Percentiles rank a stretch among this genome's conserved stretches.
Conservation (phyloP, 345 rosid genomes). For the Carallia brachiata region DNA sequence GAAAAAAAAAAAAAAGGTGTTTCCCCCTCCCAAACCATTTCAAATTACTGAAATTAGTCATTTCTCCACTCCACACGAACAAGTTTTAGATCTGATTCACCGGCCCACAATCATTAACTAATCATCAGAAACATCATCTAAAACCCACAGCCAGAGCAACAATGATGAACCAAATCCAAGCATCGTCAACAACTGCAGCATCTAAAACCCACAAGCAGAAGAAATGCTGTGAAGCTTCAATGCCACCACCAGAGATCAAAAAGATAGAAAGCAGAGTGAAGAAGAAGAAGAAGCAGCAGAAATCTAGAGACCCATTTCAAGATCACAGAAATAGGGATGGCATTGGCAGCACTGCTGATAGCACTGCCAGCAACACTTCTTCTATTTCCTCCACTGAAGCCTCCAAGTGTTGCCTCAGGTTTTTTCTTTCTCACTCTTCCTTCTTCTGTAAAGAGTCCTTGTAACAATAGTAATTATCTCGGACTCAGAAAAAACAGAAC, state of each 20-base stretch:
- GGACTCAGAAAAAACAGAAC: constrained; percentile 5
- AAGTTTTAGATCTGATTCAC: no score
- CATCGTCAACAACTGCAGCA: constrained; percentile 17
- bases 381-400: constrained; percentile 56
- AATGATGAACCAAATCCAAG: no score
- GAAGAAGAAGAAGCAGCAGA: constrained; percentile 18
- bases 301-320: constrained; percentile 40
- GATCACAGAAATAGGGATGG: constrained; percentile 27
- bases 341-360: constrained; percentile 4
- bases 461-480: constrained; percentile 1
- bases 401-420: constrained; percentile 74
- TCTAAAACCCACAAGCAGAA: constrained; percentile 25
- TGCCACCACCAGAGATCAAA: constrained; percentile 10
- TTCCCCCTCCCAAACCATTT: no score
- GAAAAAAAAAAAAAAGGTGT: no score
- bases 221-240: constrained; percentile 19
- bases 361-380: constrained; percentile 27
- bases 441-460: constrained; percentile 30
- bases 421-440: constrained; percentile 57
- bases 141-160: background rate
- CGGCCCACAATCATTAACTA: no score
- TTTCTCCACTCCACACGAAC: no score
- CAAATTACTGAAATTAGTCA: no score
- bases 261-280: constrained; percentile 12
- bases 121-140: background rate